Evolutionary conservation across 208 protist species (phyloP).

Genomic region (Leishmania martiniquensis): DNA sequence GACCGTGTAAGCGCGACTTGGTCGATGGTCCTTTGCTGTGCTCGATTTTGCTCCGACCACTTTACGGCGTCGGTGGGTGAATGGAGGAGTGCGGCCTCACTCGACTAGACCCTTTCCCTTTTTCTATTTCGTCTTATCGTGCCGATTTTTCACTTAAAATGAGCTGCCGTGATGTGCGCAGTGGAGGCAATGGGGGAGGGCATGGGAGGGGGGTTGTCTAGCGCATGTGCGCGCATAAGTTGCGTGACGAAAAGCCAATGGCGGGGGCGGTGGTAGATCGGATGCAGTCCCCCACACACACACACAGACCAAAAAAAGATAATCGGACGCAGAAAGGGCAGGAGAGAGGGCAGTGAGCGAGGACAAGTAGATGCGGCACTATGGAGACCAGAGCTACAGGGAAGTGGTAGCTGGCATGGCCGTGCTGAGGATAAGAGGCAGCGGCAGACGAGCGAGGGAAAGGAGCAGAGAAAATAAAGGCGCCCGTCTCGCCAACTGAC

Average conservation of each 20-base stretch:
- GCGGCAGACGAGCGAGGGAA: background rate
- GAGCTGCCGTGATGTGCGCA: background rate
- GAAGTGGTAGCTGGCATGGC: background rate
- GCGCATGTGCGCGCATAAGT: no score
- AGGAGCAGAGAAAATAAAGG: background rate
- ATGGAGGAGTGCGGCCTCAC: background rate
- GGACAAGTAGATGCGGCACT: background rate
- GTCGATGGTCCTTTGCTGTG: background rate
- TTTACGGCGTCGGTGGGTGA: background rate
- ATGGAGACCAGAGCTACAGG: background rate
- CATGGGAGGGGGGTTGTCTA: no score
- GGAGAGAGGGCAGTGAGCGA: background rate
- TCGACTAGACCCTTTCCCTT: background rate
- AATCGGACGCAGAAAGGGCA: constrained; percentile 3
- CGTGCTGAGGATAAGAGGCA: background rate
- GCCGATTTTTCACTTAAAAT: background rate
- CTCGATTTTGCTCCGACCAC: background rate
- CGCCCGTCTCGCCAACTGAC: background rate
- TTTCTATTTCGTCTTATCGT: background rate
- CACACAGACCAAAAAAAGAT: no score
- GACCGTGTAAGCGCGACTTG: background rate
- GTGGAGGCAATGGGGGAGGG: background rate
- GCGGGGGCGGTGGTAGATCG: background rate
- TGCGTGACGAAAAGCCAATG: background rate
- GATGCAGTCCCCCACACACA: background rate